Percentiles rank a stretch among this genome's conserved stretches.
Conservation (phyloP, 1,284 basidiomycete genomes). For the Puccinia triticina region DNA sequence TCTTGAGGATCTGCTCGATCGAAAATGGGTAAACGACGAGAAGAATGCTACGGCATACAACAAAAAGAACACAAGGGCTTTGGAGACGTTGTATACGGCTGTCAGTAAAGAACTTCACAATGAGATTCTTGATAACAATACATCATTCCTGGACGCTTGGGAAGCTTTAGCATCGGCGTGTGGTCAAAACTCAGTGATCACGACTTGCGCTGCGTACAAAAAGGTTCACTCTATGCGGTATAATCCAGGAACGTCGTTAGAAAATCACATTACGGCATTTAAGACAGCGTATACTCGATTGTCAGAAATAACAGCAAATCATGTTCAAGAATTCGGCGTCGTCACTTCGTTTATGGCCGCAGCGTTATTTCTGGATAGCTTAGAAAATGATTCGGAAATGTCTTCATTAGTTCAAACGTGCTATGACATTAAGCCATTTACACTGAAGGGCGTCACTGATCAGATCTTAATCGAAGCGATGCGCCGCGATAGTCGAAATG, state of each 20-base stretch:
- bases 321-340: neutral
- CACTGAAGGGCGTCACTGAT: neutral
- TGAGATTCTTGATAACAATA: neutral
- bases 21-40: neutral
- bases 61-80: neutral
- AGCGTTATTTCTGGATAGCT: neutral
- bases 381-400: neutral
- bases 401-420: neutral
- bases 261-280: neutral
- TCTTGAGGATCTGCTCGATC: neutral
- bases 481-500: neutral
- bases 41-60: neutral
- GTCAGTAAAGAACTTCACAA: neutral
- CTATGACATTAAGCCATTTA: constrained; percentile 18
- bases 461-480: neutral
- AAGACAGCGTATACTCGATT: neutral
- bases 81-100: neutral
- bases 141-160: neutral
- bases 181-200: neutral
- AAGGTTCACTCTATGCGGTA: neutral
- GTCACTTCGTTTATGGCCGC: constrained; percentile 9
- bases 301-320: neutral
- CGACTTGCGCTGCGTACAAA: neutral
- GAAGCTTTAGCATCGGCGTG: neutral
- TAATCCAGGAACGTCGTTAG: neutral